Base-by-base conservation (phyloP, 2,329 filamentous ascomycete genomes). In the Fonsecaea nubica region DNA sequence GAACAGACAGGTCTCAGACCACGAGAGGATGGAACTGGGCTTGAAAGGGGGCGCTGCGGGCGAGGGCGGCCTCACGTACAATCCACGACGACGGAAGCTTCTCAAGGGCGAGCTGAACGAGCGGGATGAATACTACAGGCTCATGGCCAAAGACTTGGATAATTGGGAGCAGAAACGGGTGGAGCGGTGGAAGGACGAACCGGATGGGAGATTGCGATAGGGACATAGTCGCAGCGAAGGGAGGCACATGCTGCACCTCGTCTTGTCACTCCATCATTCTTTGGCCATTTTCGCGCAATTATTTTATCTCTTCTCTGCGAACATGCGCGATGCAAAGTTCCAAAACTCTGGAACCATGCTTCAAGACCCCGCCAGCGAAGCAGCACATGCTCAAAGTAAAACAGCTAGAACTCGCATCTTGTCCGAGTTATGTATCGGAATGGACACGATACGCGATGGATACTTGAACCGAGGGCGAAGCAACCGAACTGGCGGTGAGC, bases 81-180 rank as follows among this genome's bases (percentile, higher is more conserved):
- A 82, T 66, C 80, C 80, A 8, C 75, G 81, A 50, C 74, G 80
- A 64, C 77, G 80, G 62, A 67, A 69, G 36, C 35, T 72, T 9
- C 25, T 65, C 15, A 65, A 70, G 48, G 67, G 73, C 54, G 66
- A 68, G n/a, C 52, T 64, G n/a, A 71, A 62, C 8, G 79, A 82
- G 66, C 76, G 76, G 59, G 78, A 82, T 67, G 82, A 83, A 73
- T 84, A 83, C 72, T 82, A 82, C 72, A 79, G 89, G 80, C 83
- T 92, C 45, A 91, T 92, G 72, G 91, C 92, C 36, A 96, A 96
- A 78, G 95, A 98, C 76, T 81, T 98, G 68, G 94, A 99, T 75
- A 87, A 92, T 76, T 99, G 95, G 95, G 94, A 98, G 78, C 95
- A 98, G 80, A 96, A 95, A 80, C 88, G 96, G 61, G 93, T 98